A percentile compares a stretch with the other conserved stretches of the same genome.
Conservation (phyloP, 306 rosid genomes). For the Medicago truncatula region DNA sequence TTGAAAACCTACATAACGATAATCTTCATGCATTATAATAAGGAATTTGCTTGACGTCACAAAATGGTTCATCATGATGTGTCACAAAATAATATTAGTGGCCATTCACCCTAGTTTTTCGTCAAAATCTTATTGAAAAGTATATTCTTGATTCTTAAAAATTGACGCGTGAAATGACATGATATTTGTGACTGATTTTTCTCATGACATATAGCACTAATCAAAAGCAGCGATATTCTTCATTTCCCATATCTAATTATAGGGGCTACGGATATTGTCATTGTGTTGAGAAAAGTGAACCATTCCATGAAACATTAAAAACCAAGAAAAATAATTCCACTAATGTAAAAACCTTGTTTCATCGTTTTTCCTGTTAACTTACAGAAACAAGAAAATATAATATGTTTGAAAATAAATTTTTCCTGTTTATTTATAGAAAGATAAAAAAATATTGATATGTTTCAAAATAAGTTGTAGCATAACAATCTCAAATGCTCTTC, state of each 20-base stretch:
- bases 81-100: neutral
- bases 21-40: neutral
- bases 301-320: constrained; percentile 21
- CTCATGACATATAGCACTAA: neutral
- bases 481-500: neutral
- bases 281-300: constrained; percentile 25
- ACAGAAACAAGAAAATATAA: neutral
- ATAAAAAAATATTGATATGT: neutral
- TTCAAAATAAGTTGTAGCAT: neutral
- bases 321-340: constrained; percentile 15
- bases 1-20: constrained; percentile 76
- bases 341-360: constrained; percentile 13
- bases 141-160: neutral
- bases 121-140: neutral
- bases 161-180: neutral
- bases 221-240: neutral
- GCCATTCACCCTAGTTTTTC: neutral
- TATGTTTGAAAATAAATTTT: constrained; percentile 2
- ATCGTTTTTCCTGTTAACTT: constrained; percentile 32
- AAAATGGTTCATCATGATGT: neutral
- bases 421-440: constrained; percentile 9
- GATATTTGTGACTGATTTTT: neutral
- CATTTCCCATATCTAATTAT: neutral
- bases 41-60: neutral
- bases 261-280: neutral